Base-by-base conservation (phyloP, 352 stramenopile genomes). In the Pilasporangium apinafurcum region DNA sequence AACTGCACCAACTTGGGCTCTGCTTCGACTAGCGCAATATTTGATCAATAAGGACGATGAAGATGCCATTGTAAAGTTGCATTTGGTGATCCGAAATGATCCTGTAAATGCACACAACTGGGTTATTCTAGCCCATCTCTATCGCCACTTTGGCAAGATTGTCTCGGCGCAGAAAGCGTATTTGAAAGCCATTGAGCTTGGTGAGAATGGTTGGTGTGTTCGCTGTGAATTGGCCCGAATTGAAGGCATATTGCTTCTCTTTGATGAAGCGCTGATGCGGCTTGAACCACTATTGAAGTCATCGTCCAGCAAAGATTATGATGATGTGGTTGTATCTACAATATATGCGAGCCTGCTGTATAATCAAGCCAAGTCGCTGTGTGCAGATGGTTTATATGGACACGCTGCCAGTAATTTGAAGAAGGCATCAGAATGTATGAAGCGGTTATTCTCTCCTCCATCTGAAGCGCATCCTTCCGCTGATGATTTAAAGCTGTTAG, bases 111-210 rank as follows among this genome's bases (percentile, higher is more conserved):
- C 77, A 13, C 61, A 41, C 5, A 68, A 86, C 48, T 94, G 80
- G 79, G 71, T 86, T 18, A 65, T 65, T 4, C 59, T 94, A 25
- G 82, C 74, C 1, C 82, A 94, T 44, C 61, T 90, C 31, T 94
- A 94, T 42, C 66, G 68, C 9, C 74, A 84, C 22, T 94, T 94
- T 40, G 73, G 68, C 20, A 90, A 91, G 38, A 53, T 82, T 32
- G 63, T 92, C 16, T 86, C 79, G 2, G 76, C 82, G 13, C 79
- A 92, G 38, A 71, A 78, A 44, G 89, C 82, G 20, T 94, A 94
- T 40, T 38, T 80, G 41, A 81, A 83, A 28, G 72, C 82, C 0
- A 79, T 92, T 13, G 70, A 86, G 22, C 51, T 94, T 5, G 79
- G 77, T 18, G 75, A 85, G 48, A 56, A 53, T 1, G 67, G 58